Evolutionary conservation across 2,329 filamentous ascomycete genomes (phyloP).

Genomic region (Sphaerostilbella broomeana): DNA sequence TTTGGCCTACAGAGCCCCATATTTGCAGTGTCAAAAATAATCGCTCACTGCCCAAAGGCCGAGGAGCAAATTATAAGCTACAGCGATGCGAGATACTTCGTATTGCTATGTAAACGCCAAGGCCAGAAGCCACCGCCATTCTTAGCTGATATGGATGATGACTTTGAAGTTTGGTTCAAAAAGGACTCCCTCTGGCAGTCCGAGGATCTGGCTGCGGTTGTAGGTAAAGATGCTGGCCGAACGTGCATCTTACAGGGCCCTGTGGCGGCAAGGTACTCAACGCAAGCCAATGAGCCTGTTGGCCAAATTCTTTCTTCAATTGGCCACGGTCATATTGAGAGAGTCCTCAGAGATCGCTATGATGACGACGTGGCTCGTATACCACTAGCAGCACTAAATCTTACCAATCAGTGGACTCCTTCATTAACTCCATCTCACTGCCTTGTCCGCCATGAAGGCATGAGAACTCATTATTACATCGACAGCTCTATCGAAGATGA

Average conservation of each 20-base stretch:
- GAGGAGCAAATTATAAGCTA: slow-evolving; percentile 92
- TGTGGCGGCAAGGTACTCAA: slow-evolving; percentile 86
- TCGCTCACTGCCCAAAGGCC: slow-evolving; percentile 78
- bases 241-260: slow-evolving; percentile 96
- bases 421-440: slow-evolving; percentile 76
- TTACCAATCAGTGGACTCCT: slow-evolving; percentile 71
- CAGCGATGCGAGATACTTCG: slow-evolving; percentile 95
- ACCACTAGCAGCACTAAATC: slow-evolving; percentile 68
- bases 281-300: slow-evolving; percentile 83
- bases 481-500: too few species aligned
- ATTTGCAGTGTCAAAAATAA: slow-evolving; percentile 67
- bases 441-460: slow-evolving; percentile 63
- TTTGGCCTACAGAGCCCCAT: slow-evolving; percentile 81
- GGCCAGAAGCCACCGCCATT: slow-evolving; percentile 96
- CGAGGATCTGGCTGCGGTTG: slow-evolving; percentile 91
- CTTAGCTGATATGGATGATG: slow-evolving; percentile 89
- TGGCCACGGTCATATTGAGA: slow-evolving; percentile 79
- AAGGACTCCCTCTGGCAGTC: slow-evolving; percentile 99
- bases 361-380: too few species aligned
- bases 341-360: slow-evolving; percentile 75
- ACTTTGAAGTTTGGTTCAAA: slow-evolving; percentile 99
- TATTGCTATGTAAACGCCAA: slow-evolving; percentile 83
- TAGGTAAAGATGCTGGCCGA: slow-evolving; percentile 89
- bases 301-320: slow-evolving; percentile 90
- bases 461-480: too few species aligned